Conservation (phyloP, 768 basidiomycete genomes). For the Holtermannia corniformis region DNA sequence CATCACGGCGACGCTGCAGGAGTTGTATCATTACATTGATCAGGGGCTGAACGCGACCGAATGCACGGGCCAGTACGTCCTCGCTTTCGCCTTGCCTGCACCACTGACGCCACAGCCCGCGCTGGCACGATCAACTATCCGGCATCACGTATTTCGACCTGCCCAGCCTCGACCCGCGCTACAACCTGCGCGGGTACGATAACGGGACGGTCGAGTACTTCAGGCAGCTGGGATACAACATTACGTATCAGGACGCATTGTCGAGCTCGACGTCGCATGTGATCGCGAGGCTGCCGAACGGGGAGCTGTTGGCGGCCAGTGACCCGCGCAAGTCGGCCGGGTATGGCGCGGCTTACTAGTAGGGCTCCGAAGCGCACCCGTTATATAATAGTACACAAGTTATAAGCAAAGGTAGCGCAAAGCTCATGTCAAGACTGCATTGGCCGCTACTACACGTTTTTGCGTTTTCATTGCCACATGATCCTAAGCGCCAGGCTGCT, state of each 20-base stretch:
- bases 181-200: slow-evolving; percentile 21
- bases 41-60: slow-evolving; percentile 27
- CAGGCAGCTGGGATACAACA: slow-evolving; percentile 18
- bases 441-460: too few relatives aligned
- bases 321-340: slow-evolving; percentile 21
- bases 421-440: too few relatives aligned
- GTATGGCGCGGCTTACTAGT: slow-evolving; percentile 14
- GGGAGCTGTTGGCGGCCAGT: slow-evolving; percentile 17
- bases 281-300: slow-evolving; percentile 18
- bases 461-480: too few relatives aligned
- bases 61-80: slow-evolving; percentile 3
- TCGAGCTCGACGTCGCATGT: slow-evolving; percentile 25
- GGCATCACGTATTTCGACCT: slow-evolving; percentile 24
- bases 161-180: slow-evolving; percentile 5
- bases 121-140: slow-evolving; percentile 36
- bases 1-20: slow-evolving; percentile 44
- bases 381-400: too few relatives aligned
- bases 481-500: too few relatives aligned
- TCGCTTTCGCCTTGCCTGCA: not conserved
- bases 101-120: slow-evolving; percentile 8
- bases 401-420: not conserved
- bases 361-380: slow-evolving; percentile 1
- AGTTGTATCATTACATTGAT: slow-evolving; percentile 42
- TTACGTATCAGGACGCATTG: slow-evolving; percentile 17
- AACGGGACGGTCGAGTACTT: slow-evolving; percentile 25